A percentile compares a stretch with the other conserved stretches of the same genome.
Evolutionary conservation across 768 basidiomycete genomes (phyloP).

Genomic region (Rhodosporidiobolus sp.): DNA sequence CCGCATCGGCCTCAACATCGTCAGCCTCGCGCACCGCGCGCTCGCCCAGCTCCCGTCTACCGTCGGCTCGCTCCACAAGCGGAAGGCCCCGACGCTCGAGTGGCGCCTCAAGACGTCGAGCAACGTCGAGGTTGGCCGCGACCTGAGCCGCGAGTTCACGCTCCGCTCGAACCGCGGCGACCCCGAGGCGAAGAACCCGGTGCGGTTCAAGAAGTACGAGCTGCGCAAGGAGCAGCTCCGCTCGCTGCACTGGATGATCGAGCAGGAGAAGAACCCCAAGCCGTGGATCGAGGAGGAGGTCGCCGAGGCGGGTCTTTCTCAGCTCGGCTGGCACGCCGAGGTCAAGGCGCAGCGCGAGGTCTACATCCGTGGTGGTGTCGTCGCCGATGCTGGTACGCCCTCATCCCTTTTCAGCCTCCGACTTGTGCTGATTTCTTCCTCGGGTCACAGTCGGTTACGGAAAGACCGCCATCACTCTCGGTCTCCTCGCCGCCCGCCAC

Average conservation of each 20-base stretch:
- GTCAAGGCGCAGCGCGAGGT: slow-evolving; percentile 77
- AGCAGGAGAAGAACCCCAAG: slow-evolving; percentile 64
- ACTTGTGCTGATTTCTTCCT: not conserved
- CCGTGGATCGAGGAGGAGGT: slow-evolving; percentile 93
- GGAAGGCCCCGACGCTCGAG: slow-evolving; percentile 51
- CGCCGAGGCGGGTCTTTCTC: slow-evolving; percentile 78
- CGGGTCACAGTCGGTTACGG: slow-evolving; percentile 73
- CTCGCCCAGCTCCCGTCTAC: slow-evolving; percentile 68
- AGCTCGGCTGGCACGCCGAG: slow-evolving; percentile 91
- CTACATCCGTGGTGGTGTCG: slow-evolving; percentile 76
- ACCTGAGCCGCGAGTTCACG: slow-evolving; percentile 55
- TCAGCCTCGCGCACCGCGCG: slow-evolving; percentile 82
- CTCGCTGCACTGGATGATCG: slow-evolving; percentile 88
- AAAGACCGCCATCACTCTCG: slow-evolving; percentile 91
- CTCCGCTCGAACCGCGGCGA: slow-evolving; percentile 63
- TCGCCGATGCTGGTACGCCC: slow-evolving; percentile 66
- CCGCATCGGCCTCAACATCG: slow-evolving; percentile 80
- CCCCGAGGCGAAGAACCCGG: slow-evolving; percentile 66
- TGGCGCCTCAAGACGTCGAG: slow-evolving; percentile 77
- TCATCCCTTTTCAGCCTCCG: not conserved
- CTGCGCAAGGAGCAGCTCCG: slow-evolving; percentile 83
- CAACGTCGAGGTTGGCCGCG: slow-evolving; percentile 53
- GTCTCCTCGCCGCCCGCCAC: slow-evolving; percentile 69
- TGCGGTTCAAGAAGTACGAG: slow-evolving; percentile 49
- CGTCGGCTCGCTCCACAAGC: slow-evolving; percentile 44